phyloP scores from a whole-genome alignment of 2,329 filamentous ascomycete genomes.

The Botrytis fabae region DNA sequence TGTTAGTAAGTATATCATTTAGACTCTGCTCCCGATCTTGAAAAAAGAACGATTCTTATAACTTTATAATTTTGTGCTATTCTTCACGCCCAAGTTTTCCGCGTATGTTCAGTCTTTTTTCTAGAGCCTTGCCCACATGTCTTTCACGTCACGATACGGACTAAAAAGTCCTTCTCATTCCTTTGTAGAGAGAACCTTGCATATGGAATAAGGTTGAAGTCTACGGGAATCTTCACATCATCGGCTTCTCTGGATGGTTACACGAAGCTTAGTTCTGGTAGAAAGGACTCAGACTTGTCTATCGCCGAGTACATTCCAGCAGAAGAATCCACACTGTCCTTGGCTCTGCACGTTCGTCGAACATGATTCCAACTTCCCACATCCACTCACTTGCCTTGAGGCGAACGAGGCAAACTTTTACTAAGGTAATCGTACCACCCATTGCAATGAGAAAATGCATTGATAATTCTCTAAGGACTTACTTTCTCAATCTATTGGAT shows the following conservation, averaged over 20 bases:
- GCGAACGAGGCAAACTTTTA: background rate
- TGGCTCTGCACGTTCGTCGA: background rate
- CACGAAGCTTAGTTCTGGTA: background rate
- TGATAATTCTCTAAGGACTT: background rate
- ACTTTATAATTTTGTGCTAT: background rate
- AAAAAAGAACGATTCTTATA: background rate
- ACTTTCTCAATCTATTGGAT: background rate
- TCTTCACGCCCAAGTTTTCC: background rate
- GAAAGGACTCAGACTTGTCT: background rate
- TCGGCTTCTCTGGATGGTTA: background rate
- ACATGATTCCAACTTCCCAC: too few species aligned
- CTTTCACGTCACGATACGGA: background rate
- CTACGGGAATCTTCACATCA: background rate
- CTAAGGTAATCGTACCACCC: background rate
- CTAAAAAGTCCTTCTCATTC: background rate
- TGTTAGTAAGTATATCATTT: slow-evolving; percentile 2
- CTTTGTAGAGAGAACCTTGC: background rate
- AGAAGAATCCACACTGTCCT: background rate
- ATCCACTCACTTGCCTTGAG: background rate
- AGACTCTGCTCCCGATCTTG: background rate
- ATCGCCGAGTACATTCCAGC: background rate
- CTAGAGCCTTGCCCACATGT: background rate
- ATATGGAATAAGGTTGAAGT: background rate
- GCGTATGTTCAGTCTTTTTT: background rate
- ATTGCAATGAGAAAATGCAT: too few species aligned